These are phyloP conservation scores for Aspergillus terreus DNA, from an alignment of 2,329 filamentous ascomycete species.

Conservation along the genomic window DNA sequence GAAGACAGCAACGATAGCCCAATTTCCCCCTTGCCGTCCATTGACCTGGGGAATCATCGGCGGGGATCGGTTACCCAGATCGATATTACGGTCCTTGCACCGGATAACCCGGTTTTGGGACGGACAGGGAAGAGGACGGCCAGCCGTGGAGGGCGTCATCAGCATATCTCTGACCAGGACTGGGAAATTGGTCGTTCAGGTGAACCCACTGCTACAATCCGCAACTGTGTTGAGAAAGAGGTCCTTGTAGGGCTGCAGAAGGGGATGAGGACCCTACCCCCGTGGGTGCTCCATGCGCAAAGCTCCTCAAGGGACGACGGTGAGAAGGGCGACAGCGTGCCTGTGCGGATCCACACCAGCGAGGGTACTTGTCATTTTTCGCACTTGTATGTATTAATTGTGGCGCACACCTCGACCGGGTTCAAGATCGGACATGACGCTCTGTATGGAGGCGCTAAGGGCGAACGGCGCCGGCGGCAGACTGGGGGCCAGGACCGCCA, in stretches of 20 bases:
- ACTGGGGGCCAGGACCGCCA: conserved; percentile 1
- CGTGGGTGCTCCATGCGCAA: conserved; percentile 9
- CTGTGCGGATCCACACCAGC: conserved; percentile 30
- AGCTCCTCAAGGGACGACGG: background rate
- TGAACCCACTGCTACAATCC: conserved; percentile 12
- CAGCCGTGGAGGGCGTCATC: background rate
- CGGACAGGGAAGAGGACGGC: background rate
- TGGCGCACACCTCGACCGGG: conserved; percentile 49
- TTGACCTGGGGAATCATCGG: conserved; percentile 23
- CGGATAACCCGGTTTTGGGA: conserved; percentile 18
- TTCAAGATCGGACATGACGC: conserved; percentile 51
- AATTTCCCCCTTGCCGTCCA: conserved; percentile 14
- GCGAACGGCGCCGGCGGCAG: conserved; percentile 4
- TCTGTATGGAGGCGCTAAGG: conserved; percentile 37
- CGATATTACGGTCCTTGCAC: conserved; percentile 38
- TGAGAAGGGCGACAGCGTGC: conserved; percentile 9
- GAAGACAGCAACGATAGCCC: background rate
- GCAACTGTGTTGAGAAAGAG: conserved; percentile 23
- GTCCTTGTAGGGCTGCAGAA: conserved; percentile 14
- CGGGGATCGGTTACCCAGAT: conserved; percentile 32
- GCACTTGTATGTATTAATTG: conserved; percentile 52
- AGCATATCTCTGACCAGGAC: background rate
- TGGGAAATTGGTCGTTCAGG: background rate
- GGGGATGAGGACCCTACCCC: conserved; percentile 13
- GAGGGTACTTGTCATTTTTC: conserved; percentile 44